phyloP scores from a whole-genome alignment of 805 yeast genomes.

The Candida lessepsii region DNA sequence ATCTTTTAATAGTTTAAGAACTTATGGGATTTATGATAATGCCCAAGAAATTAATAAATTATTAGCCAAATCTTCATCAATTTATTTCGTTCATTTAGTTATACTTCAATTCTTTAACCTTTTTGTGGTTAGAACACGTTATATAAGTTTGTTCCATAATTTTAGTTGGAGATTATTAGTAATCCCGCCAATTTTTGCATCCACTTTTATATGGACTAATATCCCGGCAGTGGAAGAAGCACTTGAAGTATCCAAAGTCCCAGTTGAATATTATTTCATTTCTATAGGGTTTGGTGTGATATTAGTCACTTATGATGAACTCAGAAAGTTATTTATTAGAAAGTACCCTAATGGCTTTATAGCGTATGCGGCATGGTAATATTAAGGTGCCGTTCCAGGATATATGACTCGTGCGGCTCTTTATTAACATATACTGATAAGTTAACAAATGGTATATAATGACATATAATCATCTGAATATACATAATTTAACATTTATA shows the following conservation, averaged over 20 bases:
- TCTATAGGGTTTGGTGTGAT: constrained; percentile 44
- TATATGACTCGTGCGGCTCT: no score
- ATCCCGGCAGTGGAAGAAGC: constrained; percentile 36
- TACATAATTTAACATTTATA: no score
- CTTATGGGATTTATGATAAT: constrained; percentile 31
- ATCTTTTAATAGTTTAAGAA: constrained; percentile 31
- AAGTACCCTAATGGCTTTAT: constrained; percentile 35
- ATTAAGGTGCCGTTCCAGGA: no score
- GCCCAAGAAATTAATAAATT: constrained; percentile 8
- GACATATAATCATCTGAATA: no score
- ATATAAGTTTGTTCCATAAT: constrained; percentile 38
- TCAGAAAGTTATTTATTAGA: constrained; percentile 37
- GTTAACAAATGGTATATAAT: no score
- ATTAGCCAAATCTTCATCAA: constrained; percentile 31
- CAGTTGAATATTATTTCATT: constrained; percentile 45
- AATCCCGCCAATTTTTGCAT: constrained; percentile 33
- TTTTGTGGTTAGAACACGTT: constrained; percentile 42
- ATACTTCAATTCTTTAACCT: constrained; percentile 47
- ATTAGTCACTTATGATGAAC: constrained; percentile 41
- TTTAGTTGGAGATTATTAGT: constrained; percentile 38
- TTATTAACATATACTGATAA: no score
- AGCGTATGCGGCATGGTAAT: constrained; percentile 44
- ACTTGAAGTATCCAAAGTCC: constrained; percentile 37
- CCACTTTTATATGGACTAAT: constrained; percentile 43
- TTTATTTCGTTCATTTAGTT: constrained; percentile 48